Base-by-base conservation (phyloP, 371 early-diverging fungal genomes). In the Mucor lusitanicus region DNA sequence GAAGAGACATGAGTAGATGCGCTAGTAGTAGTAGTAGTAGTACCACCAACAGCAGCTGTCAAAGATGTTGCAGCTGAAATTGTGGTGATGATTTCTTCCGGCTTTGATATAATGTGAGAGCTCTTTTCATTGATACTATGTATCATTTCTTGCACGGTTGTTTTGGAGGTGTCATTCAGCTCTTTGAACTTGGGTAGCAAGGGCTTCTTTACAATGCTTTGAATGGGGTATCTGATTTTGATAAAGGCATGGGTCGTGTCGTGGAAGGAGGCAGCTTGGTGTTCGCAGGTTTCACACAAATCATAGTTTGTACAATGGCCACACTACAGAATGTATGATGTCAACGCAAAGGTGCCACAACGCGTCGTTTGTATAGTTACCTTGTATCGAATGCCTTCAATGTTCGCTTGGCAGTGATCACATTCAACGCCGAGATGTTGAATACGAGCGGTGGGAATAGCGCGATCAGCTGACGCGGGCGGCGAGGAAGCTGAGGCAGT, bases 251-350 rank as follows among this genome's bases (percentile, higher is more conserved):
- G 89, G 1, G 54, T 44, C 9, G 71, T 61, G 33, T 82, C 74
- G 59, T 88, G 89, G 12, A 68, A 60, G 11, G 37, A n/a, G 11
- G 23, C n/a, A 3, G 67, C 60, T 9, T 60, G n/a, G 15, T 81
- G 67, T 70, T 88, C 87, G 48, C 89, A 88, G 19, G 70, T 79
- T 55, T 77, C 77, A 61, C 89, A 88, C 6, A 85, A 65, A 56
- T 87, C 87, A 62, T 70, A 88, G 61, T 87, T 83, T 23, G 65
- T 23, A 48, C 89, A 88, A 60, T 85, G 81, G 15, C 83, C 86
- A 67, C 89, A 88, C 87, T 88, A 35, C 1, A 71, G 19, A 23
- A 23, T 40, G n/a, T n/a, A 32, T n/a, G 23, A 19, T 33, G 39
- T 1, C 9, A 59, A 8, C 19, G n/a, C 15, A n/a, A 13, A 6